These are phyloP conservation scores for Aspergillus indologenus DNA, from an alignment of 495 filamentous ascomycete genomes.

Conservation along the genomic window DNA sequence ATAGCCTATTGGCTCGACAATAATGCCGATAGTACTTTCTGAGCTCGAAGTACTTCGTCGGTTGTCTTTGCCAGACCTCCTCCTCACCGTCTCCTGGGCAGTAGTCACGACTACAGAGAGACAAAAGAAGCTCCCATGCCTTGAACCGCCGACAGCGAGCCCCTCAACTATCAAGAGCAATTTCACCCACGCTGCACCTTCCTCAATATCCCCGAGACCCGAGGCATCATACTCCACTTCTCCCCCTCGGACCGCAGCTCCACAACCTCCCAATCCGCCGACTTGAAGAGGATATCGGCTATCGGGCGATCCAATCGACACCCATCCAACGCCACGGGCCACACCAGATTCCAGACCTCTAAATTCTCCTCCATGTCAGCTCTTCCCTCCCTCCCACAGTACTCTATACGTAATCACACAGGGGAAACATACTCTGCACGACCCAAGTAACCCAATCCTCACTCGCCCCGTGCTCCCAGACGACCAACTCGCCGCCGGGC, in stretches of 20 bases:
- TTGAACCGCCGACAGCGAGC: too few species aligned
- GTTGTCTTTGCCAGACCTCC: too few species aligned
- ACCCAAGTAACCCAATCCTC: slow-evolving; percentile 25
- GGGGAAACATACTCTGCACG: slow-evolving; percentile 25
- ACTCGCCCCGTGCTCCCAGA: slow-evolving; percentile 43
- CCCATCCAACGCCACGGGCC: not conserved
- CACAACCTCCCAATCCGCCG: slow-evolving; percentile 5
- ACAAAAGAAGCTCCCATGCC: too few species aligned
- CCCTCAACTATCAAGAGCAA: too few species aligned
- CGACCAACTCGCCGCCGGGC: slow-evolving; percentile 38
- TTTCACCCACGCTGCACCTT: not conserved
- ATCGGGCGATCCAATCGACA: not conserved
- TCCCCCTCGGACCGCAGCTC: not conserved
- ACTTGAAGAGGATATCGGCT: not conserved
- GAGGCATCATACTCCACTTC: slow-evolving; percentile 1
- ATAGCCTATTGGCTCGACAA: too few species aligned
- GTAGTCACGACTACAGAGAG: too few species aligned
- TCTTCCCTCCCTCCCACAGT: not conserved
- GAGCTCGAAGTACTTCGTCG: too few species aligned
- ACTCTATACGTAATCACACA: too few species aligned
- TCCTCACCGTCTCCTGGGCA: too few species aligned
- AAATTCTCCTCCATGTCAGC: not conserved
- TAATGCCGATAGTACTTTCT: too few species aligned
- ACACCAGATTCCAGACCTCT: not conserved
- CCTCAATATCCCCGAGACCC: not conserved